Evolutionary conservation across 208 protist genomes (phyloP), one percentile per base, ranked within the genome.

Genomic region (Trypanosoma lewisi): DNA sequence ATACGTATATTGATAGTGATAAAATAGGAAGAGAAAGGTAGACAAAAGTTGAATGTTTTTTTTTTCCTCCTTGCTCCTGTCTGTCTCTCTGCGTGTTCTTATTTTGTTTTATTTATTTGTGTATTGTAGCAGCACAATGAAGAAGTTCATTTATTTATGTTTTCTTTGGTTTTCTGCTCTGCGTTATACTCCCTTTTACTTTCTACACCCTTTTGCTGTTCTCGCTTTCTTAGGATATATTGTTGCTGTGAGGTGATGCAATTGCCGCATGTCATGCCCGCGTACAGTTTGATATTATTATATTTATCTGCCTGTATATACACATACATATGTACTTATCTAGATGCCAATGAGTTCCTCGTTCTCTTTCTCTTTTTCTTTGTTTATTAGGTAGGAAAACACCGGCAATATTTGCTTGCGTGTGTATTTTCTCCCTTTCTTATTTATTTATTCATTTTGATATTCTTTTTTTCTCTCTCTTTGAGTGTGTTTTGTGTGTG

Each of bases 391-490:
- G 42, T 47, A 23, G 42, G 42, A 47, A 21, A 5, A 21, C 42
- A 47, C 42, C 16, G 14, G 42, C 23, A 14, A 47, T n/a, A 47
- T 19, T 9, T 23, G 17, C 23, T 16, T 21, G 42, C 23, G 42
- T 47, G 42, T 47, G 3, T n/a, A n/a, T n/a, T n/a, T 47, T 47
- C 42, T 2, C 16, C 9, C 16, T 47, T 47, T 23, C 23, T 47
- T 47, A 25, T 47, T 23, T 47, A 25, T 4, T 47, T 8, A 5
- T 47, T 47, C 23, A 12, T 19, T 19, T 7, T 47, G 39, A 44
- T 17, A 6, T 41, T 41, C 12, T 41, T 63, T 68, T 58, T 67
- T n/a, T 51, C 31, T 53, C 53, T 25, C 36, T 28, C 55, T 56
- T 61, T 67, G 53, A 45, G 42, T 41, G 28, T 44, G 27, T 36